Evolutionary conservation across 148 eudicot species (phyloP).

Genomic region (Amaranthus cruentus): DNA sequence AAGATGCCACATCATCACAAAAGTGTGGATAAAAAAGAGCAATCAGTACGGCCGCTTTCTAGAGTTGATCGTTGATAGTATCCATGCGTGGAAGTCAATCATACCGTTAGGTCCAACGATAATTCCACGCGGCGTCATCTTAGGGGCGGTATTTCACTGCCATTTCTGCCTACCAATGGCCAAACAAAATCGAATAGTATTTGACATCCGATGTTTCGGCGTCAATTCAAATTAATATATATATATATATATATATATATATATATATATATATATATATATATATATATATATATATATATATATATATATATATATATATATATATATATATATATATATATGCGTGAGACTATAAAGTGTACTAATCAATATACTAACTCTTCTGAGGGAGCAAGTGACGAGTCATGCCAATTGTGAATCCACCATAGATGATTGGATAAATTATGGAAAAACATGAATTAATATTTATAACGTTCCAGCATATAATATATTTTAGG

Average conservation of each 20-base stretch:
- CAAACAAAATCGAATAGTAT: too few species aligned
- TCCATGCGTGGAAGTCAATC: slow-evolving; percentile 26
- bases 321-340: too few species aligned
- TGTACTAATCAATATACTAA: background rate
- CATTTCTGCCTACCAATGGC: slow-evolving; percentile 15
- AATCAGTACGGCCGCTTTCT: slow-evolving; percentile 2
- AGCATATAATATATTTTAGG: too few species aligned
- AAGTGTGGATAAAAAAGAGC: background rate
- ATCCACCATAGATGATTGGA: too few species aligned
- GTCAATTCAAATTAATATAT: too few species aligned
- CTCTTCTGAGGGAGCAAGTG: slow-evolving; percentile 17
- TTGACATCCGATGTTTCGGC: too few species aligned
- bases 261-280: too few species aligned
- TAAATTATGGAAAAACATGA: too few species aligned
- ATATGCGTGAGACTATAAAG: slow-evolving; percentile 1
- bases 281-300: too few species aligned
- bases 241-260: too few species aligned
- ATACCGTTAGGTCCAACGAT: slow-evolving; percentile 16
- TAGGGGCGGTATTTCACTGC: slow-evolving; percentile 11
- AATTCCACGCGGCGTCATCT: slow-evolving; percentile 22
- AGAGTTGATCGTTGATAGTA: slow-evolving; percentile 8
- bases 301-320: too few species aligned
- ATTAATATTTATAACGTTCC: too few species aligned
- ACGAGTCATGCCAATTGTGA: slow-evolving; percentile 13
- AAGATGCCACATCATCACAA: slow-evolving; percentile 10